Evolutionary conservation across 495 filamentous ascomycete genomes (phyloP).

Genomic region (Daldinia childiae): DNA sequence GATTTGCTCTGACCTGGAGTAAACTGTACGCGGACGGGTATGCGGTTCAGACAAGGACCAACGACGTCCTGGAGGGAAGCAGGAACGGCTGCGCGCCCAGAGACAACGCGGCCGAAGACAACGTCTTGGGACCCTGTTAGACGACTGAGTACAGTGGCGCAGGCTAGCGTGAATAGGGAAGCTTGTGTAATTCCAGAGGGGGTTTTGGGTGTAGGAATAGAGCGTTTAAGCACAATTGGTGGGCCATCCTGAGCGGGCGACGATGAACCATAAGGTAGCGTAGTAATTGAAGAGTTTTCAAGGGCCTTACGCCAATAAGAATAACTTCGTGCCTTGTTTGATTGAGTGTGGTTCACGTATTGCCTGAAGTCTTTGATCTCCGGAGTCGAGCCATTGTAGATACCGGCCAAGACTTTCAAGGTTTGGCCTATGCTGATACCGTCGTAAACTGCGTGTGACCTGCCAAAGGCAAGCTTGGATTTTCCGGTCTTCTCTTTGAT

Average conservation of each 20-base stretch:
- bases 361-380: neutral
- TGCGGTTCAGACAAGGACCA: neutral
- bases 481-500: neutral
- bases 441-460: neutral
- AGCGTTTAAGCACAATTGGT: neutral
- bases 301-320: neutral
- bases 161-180: neutral
- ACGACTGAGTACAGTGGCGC: neutral
- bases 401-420: neutral
- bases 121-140: neutral
- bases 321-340: neutral
- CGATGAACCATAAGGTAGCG: neutral
- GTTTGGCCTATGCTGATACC: neutral
- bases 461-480: neutral
- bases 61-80: neutral
- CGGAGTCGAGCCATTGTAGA: neutral
- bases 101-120: neutral
- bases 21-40: neutral
- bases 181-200: neutral
- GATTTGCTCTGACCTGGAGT: neutral
- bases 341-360: neutral
- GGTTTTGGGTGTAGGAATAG: neutral
- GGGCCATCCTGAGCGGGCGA: neutral
- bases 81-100: neutral
- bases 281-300: neutral